Evolutionary conservation across 345 rosid genomes (phyloP).

Genomic region (Boechera retrofracta): DNA sequence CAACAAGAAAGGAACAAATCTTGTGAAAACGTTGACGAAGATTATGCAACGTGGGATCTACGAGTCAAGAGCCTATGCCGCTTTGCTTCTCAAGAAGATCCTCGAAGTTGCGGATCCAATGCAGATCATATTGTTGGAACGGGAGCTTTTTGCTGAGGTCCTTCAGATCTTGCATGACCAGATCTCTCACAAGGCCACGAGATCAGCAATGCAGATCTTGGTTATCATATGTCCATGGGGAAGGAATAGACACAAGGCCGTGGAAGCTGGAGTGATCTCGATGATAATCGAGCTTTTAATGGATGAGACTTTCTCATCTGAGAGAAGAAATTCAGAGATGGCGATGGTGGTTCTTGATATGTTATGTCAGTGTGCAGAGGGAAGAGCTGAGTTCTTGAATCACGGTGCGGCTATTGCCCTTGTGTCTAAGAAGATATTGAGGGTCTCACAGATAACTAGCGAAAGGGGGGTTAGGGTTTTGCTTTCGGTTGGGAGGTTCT

Average conservation of each 20-base stretch:
- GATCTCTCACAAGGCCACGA: constrained; percentile 70
- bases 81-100: constrained; percentile 49
- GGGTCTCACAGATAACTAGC: constrained; percentile 69
- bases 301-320: constrained; percentile 52
- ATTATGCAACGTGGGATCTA: constrained; percentile 63
- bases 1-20: constrained; percentile 51
- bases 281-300: constrained; percentile 69
- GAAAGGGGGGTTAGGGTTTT: constrained; percentile 74
- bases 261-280: constrained; percentile 62
- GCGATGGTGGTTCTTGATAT: constrained; percentile 60
- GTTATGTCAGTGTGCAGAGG: constrained; percentile 75
- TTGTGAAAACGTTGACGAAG: constrained; percentile 56
- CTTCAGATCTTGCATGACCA: constrained; percentile 59
- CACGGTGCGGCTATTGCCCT: constrained; percentile 76
- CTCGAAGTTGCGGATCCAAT: constrained; percentile 67
- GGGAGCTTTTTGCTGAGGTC: constrained; percentile 55
- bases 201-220: constrained; percentile 62
- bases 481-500: constrained; percentile 61
- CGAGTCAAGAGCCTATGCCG: constrained; percentile 57
- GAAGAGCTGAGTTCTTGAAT: constrained; percentile 69
- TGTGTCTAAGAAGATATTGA: constrained; percentile 77
- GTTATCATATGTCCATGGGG: constrained; percentile 64
- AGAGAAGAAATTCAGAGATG: constrained; percentile 60
- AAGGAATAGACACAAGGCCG: constrained; percentile 72
- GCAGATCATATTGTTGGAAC: constrained; percentile 51